phyloP scores from a whole-genome alignment of 208 protist genomes.

The Acanthamoeba lenticulata region DNA sequence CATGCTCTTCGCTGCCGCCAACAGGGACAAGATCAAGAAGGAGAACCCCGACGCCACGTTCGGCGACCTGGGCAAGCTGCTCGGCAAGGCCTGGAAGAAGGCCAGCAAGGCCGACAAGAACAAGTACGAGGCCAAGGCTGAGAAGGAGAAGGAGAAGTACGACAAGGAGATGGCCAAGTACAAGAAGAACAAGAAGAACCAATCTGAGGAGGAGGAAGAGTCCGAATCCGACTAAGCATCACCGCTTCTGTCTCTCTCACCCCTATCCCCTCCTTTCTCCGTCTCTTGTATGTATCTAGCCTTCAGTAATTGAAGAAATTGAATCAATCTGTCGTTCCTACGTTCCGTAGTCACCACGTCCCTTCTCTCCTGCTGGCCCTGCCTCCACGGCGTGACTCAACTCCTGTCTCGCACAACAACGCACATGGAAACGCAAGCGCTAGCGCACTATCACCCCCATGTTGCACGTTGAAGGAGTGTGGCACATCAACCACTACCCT shows the following conservation, averaged over 20 bases:
- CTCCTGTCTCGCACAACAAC: too few species aligned
- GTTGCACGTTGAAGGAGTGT: too few species aligned
- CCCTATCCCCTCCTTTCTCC: not conserved
- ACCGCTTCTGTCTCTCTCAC: too few species aligned
- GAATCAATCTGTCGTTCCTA: too few species aligned
- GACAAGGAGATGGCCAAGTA: slow-evolving; percentile 71
- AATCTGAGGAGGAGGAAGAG: not conserved
- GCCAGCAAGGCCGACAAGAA: slow-evolving; percentile 48
- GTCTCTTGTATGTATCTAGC: not conserved
- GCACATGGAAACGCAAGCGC: too few species aligned
- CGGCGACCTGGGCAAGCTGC: slow-evolving; percentile 66
- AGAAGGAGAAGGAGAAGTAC: slow-evolving; percentile 73
- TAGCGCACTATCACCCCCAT: too few species aligned
- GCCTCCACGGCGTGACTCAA: too few species aligned
- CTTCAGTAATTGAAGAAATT: not conserved
- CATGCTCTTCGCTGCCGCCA: slow-evolving; percentile 72
- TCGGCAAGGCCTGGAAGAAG: slow-evolving; percentile 69
- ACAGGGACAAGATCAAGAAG: slow-evolving; percentile 64
- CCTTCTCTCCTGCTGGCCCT: too few species aligned
- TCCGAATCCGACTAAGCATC: not conserved
- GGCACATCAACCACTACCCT: too few species aligned
- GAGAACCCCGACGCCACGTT: slow-evolving; percentile 70
- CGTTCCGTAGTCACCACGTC: too few species aligned
- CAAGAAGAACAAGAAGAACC: not conserved
- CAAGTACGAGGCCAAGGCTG: slow-evolving; percentile 70